Base-by-base conservation (phyloP, 2,329 filamentous ascomycete species). In the Fusarium sp. region DNA sequence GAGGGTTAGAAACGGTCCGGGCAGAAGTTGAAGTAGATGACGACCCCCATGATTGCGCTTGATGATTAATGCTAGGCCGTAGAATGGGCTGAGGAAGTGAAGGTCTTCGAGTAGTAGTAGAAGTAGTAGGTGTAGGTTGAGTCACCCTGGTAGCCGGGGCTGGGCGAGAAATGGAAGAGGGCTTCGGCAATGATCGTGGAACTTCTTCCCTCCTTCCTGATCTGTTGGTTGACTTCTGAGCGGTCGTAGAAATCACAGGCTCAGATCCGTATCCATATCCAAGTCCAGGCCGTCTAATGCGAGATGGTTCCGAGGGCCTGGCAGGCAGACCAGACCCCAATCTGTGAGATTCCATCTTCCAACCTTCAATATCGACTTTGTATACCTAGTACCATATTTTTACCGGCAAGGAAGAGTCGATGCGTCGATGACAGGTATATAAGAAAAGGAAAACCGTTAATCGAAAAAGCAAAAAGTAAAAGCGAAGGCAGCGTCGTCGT, bases 271-370 rank as follows among this genome's bases (percentile, higher is more conserved):
- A 23, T 42, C 34, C 55, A n/a, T 34, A 28, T 46, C 59, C 59
- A 39, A 23, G 43, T 34, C 77, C 75, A 42, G 73, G 65, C 51
- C 70, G 75, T 59, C 75, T 74, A 12, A 75, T 70, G 59, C 78
- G 73, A 69, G 75, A 70, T 52, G 77, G 75, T 49, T 84, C 81
- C 39, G 76, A 76, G 69, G 82, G 79, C 62, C 81, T 78, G 61
- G 79, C 73, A 14, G 80, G 81, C 51, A 82, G 77, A 60, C 82
- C 80, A 70, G 79, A 80, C 58, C 79, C 79, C 65, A 76, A 76
- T 74, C 78, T 79, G 58, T 79, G 76, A 73, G 82, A 81, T 77
- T 82, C 81, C 83, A 84, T 84, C 66, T 61, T 81, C 77, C 77
- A 73, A 75, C 69, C 70, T 76, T 75, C 62, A 74, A 58, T 61